Base-by-base conservation (phyloP, 2,329 filamentous ascomycete species). In the Claviceps pusilla region DNA sequence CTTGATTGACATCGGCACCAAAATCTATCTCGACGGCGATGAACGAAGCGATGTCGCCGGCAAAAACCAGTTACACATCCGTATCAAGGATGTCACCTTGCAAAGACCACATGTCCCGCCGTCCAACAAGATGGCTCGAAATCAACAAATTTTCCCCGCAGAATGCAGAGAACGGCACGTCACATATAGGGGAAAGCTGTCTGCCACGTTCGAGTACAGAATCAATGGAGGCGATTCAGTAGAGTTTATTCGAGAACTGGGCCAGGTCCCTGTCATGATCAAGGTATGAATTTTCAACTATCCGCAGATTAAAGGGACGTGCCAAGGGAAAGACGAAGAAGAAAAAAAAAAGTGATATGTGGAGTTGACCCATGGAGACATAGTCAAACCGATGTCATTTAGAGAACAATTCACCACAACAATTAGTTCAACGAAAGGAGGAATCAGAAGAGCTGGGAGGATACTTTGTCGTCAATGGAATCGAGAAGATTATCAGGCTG, bases 391-490 rank as follows among this genome's bases (percentile, higher is more conserved):
- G 83, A 67, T 98, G 93, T 66, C 89, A 98, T 66, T 79, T 98
- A 31, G 84, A 95, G 68, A 85, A 86, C 58, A 84, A 90, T 63
- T 84, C 88, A 6, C 93, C 93, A 0, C 84, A 84, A 11, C 77
- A 86, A 63, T 77, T 98, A 16, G 89, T 97, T 35, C 77, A 86
- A 59, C 82, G 82, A 57, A 95, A 96, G 67, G 93, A 98, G 71
- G 93, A 98, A 69, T 87, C 90, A 0, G 93, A 98, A 69, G 93
- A 98, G 69, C 72, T 97, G 37, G 93, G 93, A 42, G 93, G 93
- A 48, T 98, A 97, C 69, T 98, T 97, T 66, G 83, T 98, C 63
- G 87, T 98, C 64, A 98, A 98, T 68, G 93, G 93, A 59, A 95
- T 90, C 64, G 93, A 98, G 69, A 97, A 96, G 73, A 81, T 97